Conservation (phyloP, 1,139 yeast species). For the Nematodospora anomalae region DNA sequence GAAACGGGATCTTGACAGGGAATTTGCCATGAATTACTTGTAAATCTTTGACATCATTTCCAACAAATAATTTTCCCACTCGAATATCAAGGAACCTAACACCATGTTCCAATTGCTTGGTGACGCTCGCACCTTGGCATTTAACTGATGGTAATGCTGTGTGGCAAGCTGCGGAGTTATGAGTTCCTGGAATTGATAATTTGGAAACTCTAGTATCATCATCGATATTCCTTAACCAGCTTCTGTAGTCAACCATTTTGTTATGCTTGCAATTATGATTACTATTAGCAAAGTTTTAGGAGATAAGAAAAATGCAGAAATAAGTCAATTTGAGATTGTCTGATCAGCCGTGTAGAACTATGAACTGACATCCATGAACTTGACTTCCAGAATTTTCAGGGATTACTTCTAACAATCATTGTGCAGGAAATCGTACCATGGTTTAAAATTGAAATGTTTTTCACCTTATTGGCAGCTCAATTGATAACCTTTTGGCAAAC, state of each 20-base stretch:
- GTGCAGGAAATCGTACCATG: too few relatives aligned
- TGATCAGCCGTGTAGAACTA: too few relatives aligned
- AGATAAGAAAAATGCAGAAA: not conserved
- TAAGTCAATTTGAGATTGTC: too few relatives aligned
- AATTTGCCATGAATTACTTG: constrained; percentile 76
- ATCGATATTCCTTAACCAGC: constrained; percentile 57
- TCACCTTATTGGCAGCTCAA: too few relatives aligned
- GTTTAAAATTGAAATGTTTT: too few relatives aligned
- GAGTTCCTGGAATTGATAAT: constrained; percentile 77
- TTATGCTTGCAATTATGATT: too few relatives aligned
- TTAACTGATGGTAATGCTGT: constrained; percentile 77
- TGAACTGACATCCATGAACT: too few relatives aligned
- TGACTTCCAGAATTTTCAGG: too few relatives aligned
- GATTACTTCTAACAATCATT: too few relatives aligned
- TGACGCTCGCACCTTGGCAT: constrained; percentile 66
- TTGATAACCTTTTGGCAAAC: too few relatives aligned
- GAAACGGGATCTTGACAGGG: constrained; percentile 65
- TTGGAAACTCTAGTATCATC: constrained; percentile 54
- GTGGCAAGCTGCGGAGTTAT: constrained; percentile 75
- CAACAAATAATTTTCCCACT: constrained; percentile 58
- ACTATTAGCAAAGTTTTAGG: not conserved
- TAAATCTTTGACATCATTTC: constrained; percentile 42
- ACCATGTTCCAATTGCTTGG: constrained; percentile 67
- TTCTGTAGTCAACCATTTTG: constrained; percentile 41
- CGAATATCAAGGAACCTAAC: constrained; percentile 73